Conservation (phyloP, 352 stramenopile species). For the Globisporangium echinulatum region DNA sequence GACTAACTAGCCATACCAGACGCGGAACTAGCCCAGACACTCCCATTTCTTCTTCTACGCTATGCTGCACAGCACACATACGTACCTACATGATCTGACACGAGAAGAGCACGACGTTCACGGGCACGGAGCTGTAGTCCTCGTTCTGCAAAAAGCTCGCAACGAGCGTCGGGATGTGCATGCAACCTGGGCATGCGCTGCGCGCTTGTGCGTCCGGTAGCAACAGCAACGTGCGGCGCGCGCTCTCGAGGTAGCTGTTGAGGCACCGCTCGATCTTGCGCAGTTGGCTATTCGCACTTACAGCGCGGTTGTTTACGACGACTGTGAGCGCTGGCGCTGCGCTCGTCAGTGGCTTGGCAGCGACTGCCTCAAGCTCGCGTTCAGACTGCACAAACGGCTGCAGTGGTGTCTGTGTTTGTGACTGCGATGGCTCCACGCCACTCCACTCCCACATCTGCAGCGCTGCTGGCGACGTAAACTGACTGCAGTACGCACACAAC, state of each 20-base stretch:
- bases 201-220: not conserved
- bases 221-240: not conserved
- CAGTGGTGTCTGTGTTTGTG: not conserved
- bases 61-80: too few species aligned
- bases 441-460: constrained; percentile 12
- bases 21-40: not conserved
- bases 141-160: constrained; percentile 16
- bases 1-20: too few species aligned
- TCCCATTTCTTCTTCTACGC: not conserved
- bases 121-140: constrained; percentile 4
- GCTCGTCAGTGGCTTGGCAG: not conserved
- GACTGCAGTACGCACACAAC: constrained; percentile 10
- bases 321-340: constrained; percentile 6
- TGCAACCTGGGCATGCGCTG: constrained; percentile 5
- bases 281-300: not conserved
- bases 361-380: too few species aligned
- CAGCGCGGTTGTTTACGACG: constrained; percentile 6
- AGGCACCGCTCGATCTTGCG: constrained; percentile 9
- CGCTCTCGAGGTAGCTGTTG: constrained; percentile 12
- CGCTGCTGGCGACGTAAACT: constrained; percentile 7
- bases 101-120: constrained; percentile 8
- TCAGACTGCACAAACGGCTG: too few species aligned
- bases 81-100: constrained; percentile 8
- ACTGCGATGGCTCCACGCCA: not conserved
- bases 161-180: constrained; percentile 11